Conservation (phyloP, 257 asterid genomes). For the Vinca minor region DNA sequence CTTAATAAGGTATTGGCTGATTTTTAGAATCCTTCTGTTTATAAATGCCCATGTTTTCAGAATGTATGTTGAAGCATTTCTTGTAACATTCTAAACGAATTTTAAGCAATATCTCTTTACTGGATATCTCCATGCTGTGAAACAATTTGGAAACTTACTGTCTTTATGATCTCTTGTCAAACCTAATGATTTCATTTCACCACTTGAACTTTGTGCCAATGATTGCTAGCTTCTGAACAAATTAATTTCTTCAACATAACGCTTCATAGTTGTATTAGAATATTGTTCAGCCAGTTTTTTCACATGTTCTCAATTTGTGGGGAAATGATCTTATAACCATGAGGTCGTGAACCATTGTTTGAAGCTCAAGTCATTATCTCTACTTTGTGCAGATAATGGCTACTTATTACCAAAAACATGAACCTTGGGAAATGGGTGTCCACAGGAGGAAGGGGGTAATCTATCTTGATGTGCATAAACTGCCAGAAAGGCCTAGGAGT, state of each 20-base stretch:
- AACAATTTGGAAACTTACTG: background rate
- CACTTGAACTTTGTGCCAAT: background rate
- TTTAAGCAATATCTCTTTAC: background rate
- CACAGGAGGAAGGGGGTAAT: constrained; percentile 88
- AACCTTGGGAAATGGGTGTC: constrained; percentile 99
- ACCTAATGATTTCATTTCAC: background rate
- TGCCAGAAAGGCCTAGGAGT: constrained; percentile 86
- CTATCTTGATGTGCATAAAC: constrained; percentile 87
- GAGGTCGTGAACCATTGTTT: too few relatives aligned
- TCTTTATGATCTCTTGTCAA: background rate
- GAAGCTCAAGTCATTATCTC: constrained; percentile 3
- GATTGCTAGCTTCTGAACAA: background rate
- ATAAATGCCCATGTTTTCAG: background rate
- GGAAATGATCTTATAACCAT: background rate
- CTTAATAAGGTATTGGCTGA: constrained; percentile 66
- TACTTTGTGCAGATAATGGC: constrained; percentile 65
- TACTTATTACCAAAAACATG: constrained; percentile 81
- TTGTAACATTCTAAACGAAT: background rate
- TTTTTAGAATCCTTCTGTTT: constrained; percentile 20
- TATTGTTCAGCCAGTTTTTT: background rate
- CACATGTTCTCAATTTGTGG: background rate
- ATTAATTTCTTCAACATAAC: background rate
- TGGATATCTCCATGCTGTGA: background rate
- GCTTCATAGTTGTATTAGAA: background rate
- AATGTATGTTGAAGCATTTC: background rate